Evolutionary conservation across 1,284 basidiomycete species (phyloP).

Genomic region (Fomitopsis betulina): DNA sequence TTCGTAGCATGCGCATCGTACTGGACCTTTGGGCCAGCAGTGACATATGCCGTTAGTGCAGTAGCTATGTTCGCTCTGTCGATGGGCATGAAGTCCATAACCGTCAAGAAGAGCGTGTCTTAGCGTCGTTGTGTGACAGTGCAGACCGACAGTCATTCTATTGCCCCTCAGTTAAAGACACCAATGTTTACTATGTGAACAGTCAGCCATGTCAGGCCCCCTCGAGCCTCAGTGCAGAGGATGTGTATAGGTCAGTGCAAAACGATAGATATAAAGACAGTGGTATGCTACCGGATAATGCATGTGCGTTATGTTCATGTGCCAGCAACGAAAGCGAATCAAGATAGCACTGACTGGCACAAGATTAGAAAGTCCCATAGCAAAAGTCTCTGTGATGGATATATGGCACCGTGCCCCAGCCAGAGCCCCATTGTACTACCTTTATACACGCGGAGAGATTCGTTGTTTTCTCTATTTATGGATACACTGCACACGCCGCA

Average conservation of each 20-base stretch:
- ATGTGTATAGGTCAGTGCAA: background rate
- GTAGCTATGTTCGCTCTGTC: slow-evolving; percentile 59
- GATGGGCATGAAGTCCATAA: slow-evolving; percentile 45
- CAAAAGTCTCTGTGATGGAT: background rate
- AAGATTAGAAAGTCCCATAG: background rate
- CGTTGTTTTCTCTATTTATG: slow-evolving; percentile 1
- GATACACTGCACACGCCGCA: background rate
- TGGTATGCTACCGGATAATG: background rate
- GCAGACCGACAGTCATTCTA: background rate
- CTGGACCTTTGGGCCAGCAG: slow-evolving; percentile 79
- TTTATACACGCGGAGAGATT: background rate
- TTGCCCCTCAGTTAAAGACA: background rate
- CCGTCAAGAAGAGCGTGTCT: slow-evolving; percentile 15
- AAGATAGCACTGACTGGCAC: slow-evolving; percentile 1
- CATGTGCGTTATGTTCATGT: background rate
- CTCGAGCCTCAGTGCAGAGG: background rate
- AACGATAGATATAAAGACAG: background rate
- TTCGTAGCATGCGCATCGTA: slow-evolving; percentile 74
- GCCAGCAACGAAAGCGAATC: slow-evolving; percentile 2
- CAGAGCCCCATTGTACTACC: background rate
- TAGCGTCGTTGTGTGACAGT: background rate
- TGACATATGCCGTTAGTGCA: slow-evolving; percentile 68
- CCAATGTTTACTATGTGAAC: too few relatives aligned
- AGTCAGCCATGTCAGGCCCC: background rate
- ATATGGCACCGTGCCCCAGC: background rate